Conservation (phyloP, 2,329 filamentous ascomycete species). For the Aureobasidium leucospermi region DNA sequence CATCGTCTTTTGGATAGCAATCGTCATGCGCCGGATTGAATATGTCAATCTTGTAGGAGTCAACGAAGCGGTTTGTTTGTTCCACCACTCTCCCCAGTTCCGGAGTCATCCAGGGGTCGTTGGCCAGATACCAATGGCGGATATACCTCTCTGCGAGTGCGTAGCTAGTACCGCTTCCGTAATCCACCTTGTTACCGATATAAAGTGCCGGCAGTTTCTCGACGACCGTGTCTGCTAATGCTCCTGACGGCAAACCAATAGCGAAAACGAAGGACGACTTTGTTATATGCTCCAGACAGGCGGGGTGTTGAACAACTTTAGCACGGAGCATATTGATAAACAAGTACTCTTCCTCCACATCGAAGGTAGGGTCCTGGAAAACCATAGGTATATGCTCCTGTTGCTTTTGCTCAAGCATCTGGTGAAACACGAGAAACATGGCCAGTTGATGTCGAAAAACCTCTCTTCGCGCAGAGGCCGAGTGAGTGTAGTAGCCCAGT, state of each 20-base stretch:
- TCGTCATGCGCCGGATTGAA: no score
- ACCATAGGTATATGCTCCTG: background rate
- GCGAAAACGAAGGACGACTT: background rate
- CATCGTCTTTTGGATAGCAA: no score
- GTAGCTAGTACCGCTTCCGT: background rate
- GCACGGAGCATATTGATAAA: background rate
- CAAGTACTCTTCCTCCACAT: background rate
- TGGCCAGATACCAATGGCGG: background rate
- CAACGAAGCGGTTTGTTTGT: background rate
- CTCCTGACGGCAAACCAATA: background rate
- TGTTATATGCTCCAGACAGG: background rate
- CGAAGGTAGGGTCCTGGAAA: background rate
- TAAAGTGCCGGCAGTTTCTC: background rate
- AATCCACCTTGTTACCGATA: background rate
- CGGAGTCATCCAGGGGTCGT: background rate
- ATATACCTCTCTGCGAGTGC: background rate
- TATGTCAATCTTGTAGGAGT: background rate
- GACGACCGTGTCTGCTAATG: background rate
- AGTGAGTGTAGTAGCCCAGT: no score
- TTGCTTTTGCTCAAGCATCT: background rate
- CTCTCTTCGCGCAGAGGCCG: background rate
- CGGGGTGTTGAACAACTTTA: background rate
- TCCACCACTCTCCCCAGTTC: background rate
- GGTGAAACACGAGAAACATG: background rate
- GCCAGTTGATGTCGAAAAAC: background rate